Conservation (phyloP, 148 eudicot genomes). For the Pouteria glomerata region DNA sequence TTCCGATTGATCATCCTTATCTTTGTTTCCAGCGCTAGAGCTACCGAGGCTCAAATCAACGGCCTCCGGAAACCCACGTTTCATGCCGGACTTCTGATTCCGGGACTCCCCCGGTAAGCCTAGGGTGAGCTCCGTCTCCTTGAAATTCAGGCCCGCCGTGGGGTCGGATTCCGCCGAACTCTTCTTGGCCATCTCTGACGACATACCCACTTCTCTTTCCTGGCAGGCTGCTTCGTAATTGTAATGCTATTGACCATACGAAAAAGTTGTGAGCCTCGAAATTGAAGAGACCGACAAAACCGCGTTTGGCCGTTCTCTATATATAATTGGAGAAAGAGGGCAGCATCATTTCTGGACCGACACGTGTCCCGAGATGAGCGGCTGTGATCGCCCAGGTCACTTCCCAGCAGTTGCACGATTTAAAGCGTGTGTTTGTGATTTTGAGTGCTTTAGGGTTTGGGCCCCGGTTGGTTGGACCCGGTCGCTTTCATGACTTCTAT, state of each 20-base stretch:
- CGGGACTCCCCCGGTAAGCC: slow-evolving; percentile 22
- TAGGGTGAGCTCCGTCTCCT: slow-evolving; percentile 27
- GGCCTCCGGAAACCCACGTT: slow-evolving; percentile 17
- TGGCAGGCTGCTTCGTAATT: too few species aligned
- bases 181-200: slow-evolving; percentile 1
- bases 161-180: slow-evolving; percentile 2
- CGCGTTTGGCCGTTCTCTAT: neutral
- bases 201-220: neutral
- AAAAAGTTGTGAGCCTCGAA: too few species aligned
- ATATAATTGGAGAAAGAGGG: neutral
- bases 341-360: neutral
- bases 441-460: neutral
- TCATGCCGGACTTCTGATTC: slow-evolving; percentile 4
- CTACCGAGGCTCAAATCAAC: neutral
- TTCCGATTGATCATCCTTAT: neutral
- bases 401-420: neutral
- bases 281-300: neutral
- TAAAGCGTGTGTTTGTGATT: slow-evolving; percentile 13
- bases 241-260: too few species aligned
- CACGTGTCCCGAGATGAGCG: slow-evolving; percentile 13
- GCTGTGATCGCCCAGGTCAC: slow-evolving; percentile 14
- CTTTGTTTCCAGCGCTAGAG: neutral
- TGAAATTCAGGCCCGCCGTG: slow-evolving; percentile 16
- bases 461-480: slow-evolving; percentile 7
- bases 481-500: neutral